Conservation (phyloP, 148 eudicot genomes). For the Tetragonia tetragonoides region DNA sequence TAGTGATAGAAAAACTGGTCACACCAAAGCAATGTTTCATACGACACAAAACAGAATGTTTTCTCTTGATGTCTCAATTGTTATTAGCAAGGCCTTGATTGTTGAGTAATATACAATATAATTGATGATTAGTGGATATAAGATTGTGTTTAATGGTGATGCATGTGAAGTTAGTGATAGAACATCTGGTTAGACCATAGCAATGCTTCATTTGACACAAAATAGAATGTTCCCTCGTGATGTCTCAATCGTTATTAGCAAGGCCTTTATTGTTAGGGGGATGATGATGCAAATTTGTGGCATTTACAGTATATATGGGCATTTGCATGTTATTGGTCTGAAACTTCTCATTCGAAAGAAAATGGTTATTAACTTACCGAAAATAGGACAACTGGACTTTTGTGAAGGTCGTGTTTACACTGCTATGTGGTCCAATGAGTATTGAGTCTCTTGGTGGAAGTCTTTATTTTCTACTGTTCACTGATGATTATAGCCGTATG, state of each 20-base stretch:
- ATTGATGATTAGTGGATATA: not conserved
- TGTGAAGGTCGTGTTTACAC: not conserved
- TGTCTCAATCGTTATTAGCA: not conserved
- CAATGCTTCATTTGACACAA: not conserved
- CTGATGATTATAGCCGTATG: not conserved
- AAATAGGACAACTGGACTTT: not conserved
- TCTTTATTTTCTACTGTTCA: not conserved
- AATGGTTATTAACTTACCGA: not conserved
- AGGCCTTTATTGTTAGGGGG: not conserved
- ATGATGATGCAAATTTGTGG: not conserved
- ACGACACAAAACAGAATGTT: not conserved
- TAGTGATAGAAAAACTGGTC: not conserved
- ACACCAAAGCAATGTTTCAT: not conserved
- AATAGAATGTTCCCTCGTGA: slow-evolving; percentile 1
- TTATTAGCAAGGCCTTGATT: no score
- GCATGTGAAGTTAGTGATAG: not conserved
- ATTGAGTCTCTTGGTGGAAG: not conserved
- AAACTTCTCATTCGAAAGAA: not conserved
- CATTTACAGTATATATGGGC: not conserved
- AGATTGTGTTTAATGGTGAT: not conserved
- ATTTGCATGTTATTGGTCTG: not conserved
- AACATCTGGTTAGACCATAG: not conserved
- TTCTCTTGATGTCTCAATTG: no score
- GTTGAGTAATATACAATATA: not conserved
- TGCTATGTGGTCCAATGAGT: not conserved